These are phyloP conservation scores for Geranium rotundifolium DNA, from an alignment of 345 rosid genomes.

Conservation along the genomic window DNA sequence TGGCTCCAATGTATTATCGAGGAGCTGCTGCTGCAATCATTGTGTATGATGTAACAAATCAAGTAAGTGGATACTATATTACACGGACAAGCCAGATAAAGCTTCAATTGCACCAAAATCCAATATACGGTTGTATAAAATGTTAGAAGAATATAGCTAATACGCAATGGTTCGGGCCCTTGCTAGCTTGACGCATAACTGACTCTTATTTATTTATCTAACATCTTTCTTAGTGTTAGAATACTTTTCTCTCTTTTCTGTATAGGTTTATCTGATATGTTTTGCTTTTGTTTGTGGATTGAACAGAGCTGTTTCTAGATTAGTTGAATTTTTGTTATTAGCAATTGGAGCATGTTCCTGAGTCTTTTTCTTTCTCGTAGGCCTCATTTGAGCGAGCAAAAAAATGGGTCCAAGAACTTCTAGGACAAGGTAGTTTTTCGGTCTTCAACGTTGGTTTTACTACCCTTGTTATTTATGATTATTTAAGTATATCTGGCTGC, in stretches of 20 bases:
- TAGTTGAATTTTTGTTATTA: not conserved
- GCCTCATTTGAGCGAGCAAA: constrained; percentile 91
- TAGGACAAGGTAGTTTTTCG: constrained; percentile 61
- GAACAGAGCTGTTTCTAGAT: not conserved
- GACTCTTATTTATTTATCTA: not conserved
- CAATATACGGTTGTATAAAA: too few species aligned
- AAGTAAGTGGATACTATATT: too few species aligned
- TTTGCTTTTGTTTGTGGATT: too few species aligned
- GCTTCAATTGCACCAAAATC: too few species aligned
- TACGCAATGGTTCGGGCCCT: not conserved
- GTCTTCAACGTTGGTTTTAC: constrained; percentile 4
- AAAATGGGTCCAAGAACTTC: constrained; percentile 98
- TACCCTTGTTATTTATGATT: not conserved
- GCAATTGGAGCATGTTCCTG: too few species aligned
- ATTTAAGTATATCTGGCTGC: too few species aligned
- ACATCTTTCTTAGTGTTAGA: too few species aligned
- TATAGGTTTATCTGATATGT: too few species aligned
- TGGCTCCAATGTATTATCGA: constrained; percentile 98
- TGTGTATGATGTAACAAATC: too few species aligned
- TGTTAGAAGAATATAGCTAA: not conserved
- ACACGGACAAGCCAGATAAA: too few species aligned
- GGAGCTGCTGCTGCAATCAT: constrained; percentile 70
- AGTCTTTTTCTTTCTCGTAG: constrained; percentile 18
- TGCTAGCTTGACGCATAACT: not conserved
- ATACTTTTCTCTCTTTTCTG: too few species aligned